Conservation (phyloP, 1,139 yeast species). For the Suzukiozyma palmioleophila region DNA sequence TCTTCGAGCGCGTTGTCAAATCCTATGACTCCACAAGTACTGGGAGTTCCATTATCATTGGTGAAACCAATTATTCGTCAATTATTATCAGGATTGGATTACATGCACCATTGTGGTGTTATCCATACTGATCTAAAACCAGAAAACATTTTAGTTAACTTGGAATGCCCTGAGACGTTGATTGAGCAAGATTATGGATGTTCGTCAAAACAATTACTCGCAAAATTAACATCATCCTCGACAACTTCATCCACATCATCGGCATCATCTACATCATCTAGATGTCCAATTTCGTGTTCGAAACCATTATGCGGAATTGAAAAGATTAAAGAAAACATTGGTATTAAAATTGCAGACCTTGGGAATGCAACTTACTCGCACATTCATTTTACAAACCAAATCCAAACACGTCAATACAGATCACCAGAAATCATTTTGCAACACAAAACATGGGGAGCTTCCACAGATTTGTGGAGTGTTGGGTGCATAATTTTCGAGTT, state of each 20-base stretch:
- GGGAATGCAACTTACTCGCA: conserved; percentile 81
- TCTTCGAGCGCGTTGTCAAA: background rate
- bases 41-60: conserved; percentile 33
- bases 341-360: conserved; percentile 68
- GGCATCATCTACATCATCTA: conserved; percentile 5
- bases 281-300: conserved; percentile 25
- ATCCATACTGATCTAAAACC: conserved; percentile 45
- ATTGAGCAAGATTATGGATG: conserved; percentile 11
- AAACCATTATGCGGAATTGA: conserved; percentile 21
- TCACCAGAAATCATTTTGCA: conserved; percentile 70
- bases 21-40: conserved; percentile 7
- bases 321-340: conserved; percentile 9
- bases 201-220: conserved; percentile 1
- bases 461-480: conserved; percentile 79
- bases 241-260: conserved; percentile 10
- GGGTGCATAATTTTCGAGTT: conserved; percentile 81
- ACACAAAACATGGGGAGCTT: conserved; percentile 77
- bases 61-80: conserved; percentile 38
- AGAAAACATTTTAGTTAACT: conserved; percentile 39
- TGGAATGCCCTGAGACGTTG: conserved; percentile 34
- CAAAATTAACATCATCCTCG: conserved; percentile 4
- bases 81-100: conserved; percentile 34
- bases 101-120: conserved; percentile 40
- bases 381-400: conserved; percentile 75
- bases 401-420: conserved; percentile 83